Conservation (phyloP, 2,329 filamentous ascomycete species). For the Calycina marina region DNA sequence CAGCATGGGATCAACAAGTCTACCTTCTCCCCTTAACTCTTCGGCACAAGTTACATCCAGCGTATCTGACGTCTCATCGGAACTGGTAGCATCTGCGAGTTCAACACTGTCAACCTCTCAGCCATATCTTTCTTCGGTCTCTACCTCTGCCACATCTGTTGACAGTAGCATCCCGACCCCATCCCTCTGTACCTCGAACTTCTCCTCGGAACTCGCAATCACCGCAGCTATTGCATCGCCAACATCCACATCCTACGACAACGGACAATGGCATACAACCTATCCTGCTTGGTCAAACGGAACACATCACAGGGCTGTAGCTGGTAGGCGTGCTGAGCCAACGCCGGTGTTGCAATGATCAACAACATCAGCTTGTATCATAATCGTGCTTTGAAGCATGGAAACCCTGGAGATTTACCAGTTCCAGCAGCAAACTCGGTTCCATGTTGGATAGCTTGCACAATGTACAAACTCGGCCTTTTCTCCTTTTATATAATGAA, state of each 20-base stretch:
- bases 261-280: constrained; percentile 21
- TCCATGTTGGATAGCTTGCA: too few relatives aligned
- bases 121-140: neutral
- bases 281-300: constrained; percentile 19
- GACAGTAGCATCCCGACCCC: constrained; percentile 8
- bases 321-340: neutral
- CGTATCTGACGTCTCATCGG: constrained; percentile 1
- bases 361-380: too few relatives aligned
- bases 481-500: too few relatives aligned
- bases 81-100: too few relatives aligned
- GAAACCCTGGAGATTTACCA: too few relatives aligned
- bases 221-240: constrained; percentile 3
- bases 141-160: neutral
- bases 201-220: neutral
- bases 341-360: neutral
- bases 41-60: neutral
- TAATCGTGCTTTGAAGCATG: too few relatives aligned
- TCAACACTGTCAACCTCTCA: neutral
- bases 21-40: constrained; percentile 2
- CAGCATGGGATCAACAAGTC: neutral
- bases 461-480: too few relatives aligned
- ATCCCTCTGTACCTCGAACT: constrained; percentile 6
- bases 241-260: constrained; percentile 12
- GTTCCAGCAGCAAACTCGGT: too few relatives aligned
- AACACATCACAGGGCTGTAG: constrained; percentile 1